phyloP scores from a whole-genome alignment of 2,329 filamentous ascomycete species.

The Neonectria faginata region DNA sequence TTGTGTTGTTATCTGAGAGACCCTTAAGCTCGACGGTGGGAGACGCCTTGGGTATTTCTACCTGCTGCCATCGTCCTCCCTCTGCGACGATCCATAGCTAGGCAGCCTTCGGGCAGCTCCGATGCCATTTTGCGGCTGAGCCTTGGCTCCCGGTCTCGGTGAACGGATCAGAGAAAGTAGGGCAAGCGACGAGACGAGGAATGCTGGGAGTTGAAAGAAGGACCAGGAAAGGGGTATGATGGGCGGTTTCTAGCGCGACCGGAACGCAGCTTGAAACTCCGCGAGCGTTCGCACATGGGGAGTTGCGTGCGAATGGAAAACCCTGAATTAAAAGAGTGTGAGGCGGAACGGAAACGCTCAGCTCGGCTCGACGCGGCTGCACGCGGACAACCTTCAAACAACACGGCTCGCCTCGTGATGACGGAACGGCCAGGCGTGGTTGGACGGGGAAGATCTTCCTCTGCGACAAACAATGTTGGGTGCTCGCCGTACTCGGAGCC shows the following conservation, averaged over 20 bases:
- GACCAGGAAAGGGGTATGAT: constrained; percentile 13
- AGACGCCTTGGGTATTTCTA: constrained; percentile 11
- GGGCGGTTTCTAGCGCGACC: constrained; percentile 6
- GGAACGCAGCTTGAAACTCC: constrained; percentile 18
- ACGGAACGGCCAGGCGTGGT: not conserved
- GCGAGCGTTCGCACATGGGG: constrained; percentile 12
- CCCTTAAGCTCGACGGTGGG: not conserved
- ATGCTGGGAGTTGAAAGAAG: constrained; percentile 15
- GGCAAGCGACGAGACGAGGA: constrained; percentile 26
- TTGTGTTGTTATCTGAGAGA: not conserved
- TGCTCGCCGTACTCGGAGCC: not conserved
- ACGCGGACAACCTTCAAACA: constrained; percentile 23
- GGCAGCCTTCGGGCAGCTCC: constrained; percentile 39
- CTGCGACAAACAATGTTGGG: not conserved
- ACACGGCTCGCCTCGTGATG: constrained; percentile 10
- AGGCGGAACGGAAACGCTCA: constrained; percentile 12
- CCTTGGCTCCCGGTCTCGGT: constrained; percentile 32
- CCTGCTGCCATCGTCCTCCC: constrained; percentile 1
- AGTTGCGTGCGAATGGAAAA: not conserved
- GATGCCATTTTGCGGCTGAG: constrained; percentile 43
- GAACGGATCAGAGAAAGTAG: constrained; percentile 20
- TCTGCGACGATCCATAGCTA: constrained; percentile 15
- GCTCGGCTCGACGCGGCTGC: constrained; percentile 45
- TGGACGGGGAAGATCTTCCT: not conserved
- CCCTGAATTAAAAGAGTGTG: not conserved